phyloP scores from a whole-genome alignment of 1,139 yeast genomes.

The Suhomyces atakaporum region DNA sequence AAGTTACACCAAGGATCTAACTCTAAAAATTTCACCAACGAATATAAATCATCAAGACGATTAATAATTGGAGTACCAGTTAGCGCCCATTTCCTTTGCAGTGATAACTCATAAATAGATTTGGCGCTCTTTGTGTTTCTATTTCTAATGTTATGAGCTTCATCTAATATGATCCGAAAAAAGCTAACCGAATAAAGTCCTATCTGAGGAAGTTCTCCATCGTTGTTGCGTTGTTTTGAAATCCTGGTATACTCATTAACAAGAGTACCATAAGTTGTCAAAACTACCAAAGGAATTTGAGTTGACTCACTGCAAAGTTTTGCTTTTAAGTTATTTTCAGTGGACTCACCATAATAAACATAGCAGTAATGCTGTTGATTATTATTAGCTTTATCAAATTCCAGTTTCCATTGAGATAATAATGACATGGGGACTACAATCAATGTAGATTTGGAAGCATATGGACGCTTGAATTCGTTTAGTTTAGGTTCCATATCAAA shows the following conservation, averaged over 20 bases:
- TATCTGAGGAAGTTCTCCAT: slow-evolving; percentile 34
- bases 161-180: slow-evolving; percentile 82
- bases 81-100: slow-evolving; percentile 77
- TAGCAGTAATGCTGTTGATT: slow-evolving; percentile 46
- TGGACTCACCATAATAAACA: slow-evolving; percentile 75
- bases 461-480: slow-evolving; percentile 21
- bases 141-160: slow-evolving; percentile 89
- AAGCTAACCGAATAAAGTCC: slow-evolving; percentile 77
- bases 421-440: slow-evolving; percentile 91
- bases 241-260: slow-evolving; percentile 65
- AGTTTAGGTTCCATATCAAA: slow-evolving; percentile 32
- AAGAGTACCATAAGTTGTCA: slow-evolving; percentile 89
- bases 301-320: slow-evolving; percentile 35
- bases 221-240: slow-evolving; percentile 30
- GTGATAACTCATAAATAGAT: slow-evolving; percentile 66
- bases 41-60: slow-evolving; percentile 80
- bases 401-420: slow-evolving; percentile 87
- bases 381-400: slow-evolving; percentile 62
- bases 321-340: slow-evolving; percentile 46
- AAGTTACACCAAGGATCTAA: slow-evolving; percentile 90
- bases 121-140: slow-evolving; percentile 78
- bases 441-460: slow-evolving; percentile 73
- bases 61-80: slow-evolving; percentile 97
- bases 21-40: slow-evolving; percentile 71
- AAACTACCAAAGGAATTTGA: slow-evolving; percentile 66